A percentile compares a stretch with the other conserved stretches of the same genome.
Conservation (phyloP, 768 basidiomycete genomes). For the Lentinula aciculospora region DNA sequence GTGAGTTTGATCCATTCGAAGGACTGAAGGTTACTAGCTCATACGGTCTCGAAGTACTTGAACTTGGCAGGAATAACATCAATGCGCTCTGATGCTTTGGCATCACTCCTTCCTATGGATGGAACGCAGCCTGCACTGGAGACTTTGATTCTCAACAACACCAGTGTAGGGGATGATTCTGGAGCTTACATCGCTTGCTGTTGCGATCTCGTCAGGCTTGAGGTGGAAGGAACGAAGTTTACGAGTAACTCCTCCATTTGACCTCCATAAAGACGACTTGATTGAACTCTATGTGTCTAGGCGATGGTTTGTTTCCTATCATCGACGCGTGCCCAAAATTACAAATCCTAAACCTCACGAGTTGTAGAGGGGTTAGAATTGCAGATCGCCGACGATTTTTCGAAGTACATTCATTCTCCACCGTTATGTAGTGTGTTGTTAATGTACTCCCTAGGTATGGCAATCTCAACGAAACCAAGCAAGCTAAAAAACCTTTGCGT, state of each 20-base stretch:
- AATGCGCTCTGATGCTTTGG: conserved; percentile 46
- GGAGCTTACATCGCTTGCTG: conserved; percentile 50
- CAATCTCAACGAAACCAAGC: conserved; percentile 10
- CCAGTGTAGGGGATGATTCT: conserved; percentile 54
- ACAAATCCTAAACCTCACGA: conserved; percentile 54
- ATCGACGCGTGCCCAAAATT: conserved; percentile 53
- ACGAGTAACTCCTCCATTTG: conserved; percentile 35
- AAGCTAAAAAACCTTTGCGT: neutral
- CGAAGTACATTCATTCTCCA: conserved; percentile 33
- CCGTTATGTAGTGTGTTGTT: neutral
- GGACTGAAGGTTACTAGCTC: neutral
- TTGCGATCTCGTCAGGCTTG: conserved; percentile 37
- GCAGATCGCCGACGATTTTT: conserved; percentile 62
- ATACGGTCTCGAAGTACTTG: conserved; percentile 33
- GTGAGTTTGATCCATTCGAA: conserved; percentile 20
- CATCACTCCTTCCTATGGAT: conserved; percentile 36
- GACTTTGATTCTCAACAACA: conserved; percentile 52
- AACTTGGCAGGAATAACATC: conserved; percentile 51
- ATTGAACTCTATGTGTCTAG: conserved; percentile 23
- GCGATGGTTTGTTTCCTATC: conserved; percentile 46
- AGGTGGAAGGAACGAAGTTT: conserved; percentile 53
- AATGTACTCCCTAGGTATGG: conserved; percentile 14
- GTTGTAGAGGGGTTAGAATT: conserved; percentile 58
- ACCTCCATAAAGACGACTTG: neutral
- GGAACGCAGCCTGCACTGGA: conserved; percentile 33